Evolutionary conservation across 768 basidiomycete genomes (phyloP).

Genomic region (Hericium coralloides): DNA sequence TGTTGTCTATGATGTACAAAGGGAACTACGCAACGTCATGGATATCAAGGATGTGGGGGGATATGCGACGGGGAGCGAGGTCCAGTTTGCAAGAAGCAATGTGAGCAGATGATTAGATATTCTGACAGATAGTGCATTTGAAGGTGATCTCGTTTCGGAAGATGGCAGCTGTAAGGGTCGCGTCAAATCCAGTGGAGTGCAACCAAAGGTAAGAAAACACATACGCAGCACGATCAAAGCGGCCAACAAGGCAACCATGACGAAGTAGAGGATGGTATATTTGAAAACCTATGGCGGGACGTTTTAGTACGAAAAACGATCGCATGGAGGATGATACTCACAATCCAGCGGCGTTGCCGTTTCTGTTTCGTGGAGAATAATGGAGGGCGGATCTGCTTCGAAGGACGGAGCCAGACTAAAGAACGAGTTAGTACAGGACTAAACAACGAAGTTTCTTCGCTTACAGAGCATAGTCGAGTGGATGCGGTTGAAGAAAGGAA

Average conservation of each 20-base stretch:
- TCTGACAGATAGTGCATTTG: conserved; percentile 77
- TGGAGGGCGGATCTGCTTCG: conserved; percentile 88
- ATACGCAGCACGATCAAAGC: conserved; percentile 78
- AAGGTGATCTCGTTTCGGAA: conserved; percentile 77
- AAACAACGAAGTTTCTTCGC: background rate
- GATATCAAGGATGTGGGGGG: background rate
- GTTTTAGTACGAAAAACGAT: background rate
- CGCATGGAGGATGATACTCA: conserved; percentile 24
- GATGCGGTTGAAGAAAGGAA: conserved; percentile 87
- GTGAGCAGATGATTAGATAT: conserved; percentile 47
- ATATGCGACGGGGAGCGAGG: background rate
- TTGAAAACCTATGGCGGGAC: conserved; percentile 51
- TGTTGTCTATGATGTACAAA: conserved; percentile 2
- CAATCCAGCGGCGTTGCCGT: conserved; percentile 86
- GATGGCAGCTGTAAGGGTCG: conserved; percentile 45
- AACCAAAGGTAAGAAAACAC: conserved; percentile 22
- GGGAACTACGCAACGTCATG: background rate
- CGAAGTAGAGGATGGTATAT: conserved; percentile 75
- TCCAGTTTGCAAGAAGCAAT: conserved; percentile 13
- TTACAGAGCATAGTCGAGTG: conserved; percentile 65
- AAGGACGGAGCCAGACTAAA: conserved; percentile 89
- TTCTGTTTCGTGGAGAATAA: conserved; percentile 94
- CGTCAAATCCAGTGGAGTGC: conserved; percentile 8
- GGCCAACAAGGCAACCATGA: conserved; percentile 68
- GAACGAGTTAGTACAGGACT: conserved; percentile 1